Percentiles rank a stretch among this genome's conserved stretches.
Conservation (phyloP, 1,284 basidiomycete genomes). For the Salmacisia buchloeana region DNA sequence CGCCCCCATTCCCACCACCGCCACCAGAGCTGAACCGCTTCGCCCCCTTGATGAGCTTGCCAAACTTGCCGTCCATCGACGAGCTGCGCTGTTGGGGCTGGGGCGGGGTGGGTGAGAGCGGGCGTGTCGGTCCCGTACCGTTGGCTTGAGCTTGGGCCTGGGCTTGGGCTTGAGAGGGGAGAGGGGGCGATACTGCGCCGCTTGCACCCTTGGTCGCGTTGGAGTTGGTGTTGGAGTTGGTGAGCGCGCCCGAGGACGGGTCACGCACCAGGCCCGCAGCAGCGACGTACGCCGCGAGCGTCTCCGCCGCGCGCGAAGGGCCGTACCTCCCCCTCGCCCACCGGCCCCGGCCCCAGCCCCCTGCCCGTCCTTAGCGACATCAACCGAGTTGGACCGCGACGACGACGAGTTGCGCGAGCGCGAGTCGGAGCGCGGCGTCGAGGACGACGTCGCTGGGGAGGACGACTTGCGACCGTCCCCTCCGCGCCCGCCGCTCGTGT, state of each 20-base stretch:
- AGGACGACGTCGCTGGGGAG: too few species aligned
- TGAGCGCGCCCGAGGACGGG: too few species aligned
- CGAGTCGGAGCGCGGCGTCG: neutral
- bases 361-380: too few species aligned
- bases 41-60: neutral
- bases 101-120: neutral
- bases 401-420: conserved; percentile 2
- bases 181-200: neutral
- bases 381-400: conserved; percentile 3
- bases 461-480: too few species aligned
- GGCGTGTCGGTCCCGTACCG: neutral
- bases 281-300: neutral
- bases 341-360: too few species aligned
- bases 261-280: neutral
- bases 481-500: too few species aligned
- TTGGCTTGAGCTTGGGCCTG: neutral
- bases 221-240: neutral
- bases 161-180: too few species aligned
- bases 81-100: neutral
- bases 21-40: neutral
- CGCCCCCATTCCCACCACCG: neutral
- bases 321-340: neutral
- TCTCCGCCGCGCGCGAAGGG: neutral
- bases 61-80: conserved; percentile 1
- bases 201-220: neutral